Conservation (phyloP, 2,329 filamentous ascomycete species). For the Cadophora gregata region DNA sequence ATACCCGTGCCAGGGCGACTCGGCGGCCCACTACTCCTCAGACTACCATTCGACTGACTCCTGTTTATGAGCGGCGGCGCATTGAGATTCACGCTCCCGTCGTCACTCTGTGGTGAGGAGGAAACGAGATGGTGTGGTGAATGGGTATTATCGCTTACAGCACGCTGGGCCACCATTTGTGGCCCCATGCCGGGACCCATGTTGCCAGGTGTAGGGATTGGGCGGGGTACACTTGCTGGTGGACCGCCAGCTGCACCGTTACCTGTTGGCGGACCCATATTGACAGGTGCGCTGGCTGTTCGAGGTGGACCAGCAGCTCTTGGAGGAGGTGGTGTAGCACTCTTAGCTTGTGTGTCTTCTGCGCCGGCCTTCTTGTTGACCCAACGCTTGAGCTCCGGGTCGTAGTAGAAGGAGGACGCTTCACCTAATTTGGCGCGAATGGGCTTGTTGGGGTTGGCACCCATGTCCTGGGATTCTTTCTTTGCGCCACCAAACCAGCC, state of each 20-base stretch:
- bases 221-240: conserved; percentile 16
- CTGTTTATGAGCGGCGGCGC: conserved; percentile 37
- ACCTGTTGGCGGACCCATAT: conserved; percentile 5
- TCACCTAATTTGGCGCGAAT: conserved; percentile 94
- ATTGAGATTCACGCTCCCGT: conserved; percentile 6
- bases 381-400: conserved; percentile 97
- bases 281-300: conserved; percentile 38
- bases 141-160: conserved; percentile 17
- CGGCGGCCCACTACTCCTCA: conserved; percentile 22
- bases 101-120: conserved; percentile 1
- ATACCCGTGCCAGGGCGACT: conserved; percentile 77
- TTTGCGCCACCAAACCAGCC: conserved; percentile 81
- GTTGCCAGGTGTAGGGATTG: conserved; percentile 8
- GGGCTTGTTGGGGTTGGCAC: conserved; percentile 63
- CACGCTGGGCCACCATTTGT: conserved; percentile 20
- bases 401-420: conserved; percentile 90
- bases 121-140: background rate
- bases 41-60: conserved; percentile 37
- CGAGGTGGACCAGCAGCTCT: conserved; percentile 55
- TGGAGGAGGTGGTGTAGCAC: conserved; percentile 81
- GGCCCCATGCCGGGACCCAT: conserved; percentile 7
- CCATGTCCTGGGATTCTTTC: conserved; percentile 55
- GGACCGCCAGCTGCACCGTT: conserved; percentile 5
- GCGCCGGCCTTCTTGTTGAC: conserved; percentile 87
- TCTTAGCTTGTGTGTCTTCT: conserved; percentile 63